These are phyloP conservation scores for Gentiana dahurica DNA, from an alignment of 257 asterid genomes.

Conservation along the genomic window DNA sequence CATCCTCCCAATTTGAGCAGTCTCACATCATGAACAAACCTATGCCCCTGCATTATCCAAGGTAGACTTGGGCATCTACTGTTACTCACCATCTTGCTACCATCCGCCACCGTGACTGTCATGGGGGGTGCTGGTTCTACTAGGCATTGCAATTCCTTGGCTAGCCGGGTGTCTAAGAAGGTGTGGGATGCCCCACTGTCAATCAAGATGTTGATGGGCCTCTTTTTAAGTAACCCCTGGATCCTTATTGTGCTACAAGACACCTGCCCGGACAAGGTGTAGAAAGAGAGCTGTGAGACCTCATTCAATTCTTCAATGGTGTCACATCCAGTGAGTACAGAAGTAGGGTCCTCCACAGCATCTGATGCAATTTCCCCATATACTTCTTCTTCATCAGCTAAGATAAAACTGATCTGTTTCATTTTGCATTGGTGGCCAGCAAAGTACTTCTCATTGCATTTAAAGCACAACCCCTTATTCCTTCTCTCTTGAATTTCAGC, in stretches of 20 bases:
- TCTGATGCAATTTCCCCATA: too few species aligned
- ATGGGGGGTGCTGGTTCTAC: background rate
- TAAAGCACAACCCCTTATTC: too few species aligned
- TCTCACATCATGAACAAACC: background rate
- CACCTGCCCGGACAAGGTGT: too few species aligned
- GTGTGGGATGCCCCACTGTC: background rate
- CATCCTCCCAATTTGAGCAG: background rate
- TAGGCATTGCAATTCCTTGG: too few species aligned
- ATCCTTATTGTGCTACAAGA: background rate
- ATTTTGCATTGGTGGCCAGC: background rate
- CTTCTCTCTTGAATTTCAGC: background rate
- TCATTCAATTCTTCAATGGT: too few species aligned
- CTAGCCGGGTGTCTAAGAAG: background rate
- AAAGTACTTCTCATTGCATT: too few species aligned
- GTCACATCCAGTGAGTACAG: too few species aligned
- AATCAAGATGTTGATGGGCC: background rate
- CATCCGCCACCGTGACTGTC: background rate
- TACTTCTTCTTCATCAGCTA: background rate
- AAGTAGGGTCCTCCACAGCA: too few species aligned
- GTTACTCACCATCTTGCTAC: background rate
- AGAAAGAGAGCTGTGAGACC: too few species aligned
- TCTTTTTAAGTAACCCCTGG: background rate
- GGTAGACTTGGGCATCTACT: too few species aligned
- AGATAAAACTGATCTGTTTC: background rate
- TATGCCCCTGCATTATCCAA: background rate